A percentile compares a stretch with the other conserved stretches of the same genome.
Conservation (phyloP, 2,329 filamentous ascomycete species). For the Diaporthe sp. region DNA sequence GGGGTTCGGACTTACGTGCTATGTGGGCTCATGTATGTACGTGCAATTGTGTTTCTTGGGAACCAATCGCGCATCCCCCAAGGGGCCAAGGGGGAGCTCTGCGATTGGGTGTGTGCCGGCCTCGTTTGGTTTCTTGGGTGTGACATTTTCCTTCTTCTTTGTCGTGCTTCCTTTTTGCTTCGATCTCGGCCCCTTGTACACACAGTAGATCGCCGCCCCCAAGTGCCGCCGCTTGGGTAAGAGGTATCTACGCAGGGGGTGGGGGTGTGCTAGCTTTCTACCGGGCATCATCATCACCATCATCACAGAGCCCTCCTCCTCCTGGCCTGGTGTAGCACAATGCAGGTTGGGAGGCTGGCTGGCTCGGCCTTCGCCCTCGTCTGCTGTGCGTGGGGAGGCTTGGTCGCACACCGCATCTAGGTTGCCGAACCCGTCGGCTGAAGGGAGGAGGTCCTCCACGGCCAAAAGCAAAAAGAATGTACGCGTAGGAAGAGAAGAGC, state of each 20-base stretch:
- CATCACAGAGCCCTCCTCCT: background rate
- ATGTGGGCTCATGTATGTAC: constrained; percentile 1
- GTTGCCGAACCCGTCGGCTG: constrained; percentile 6
- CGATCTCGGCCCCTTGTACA: constrained; percentile 21
- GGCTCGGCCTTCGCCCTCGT: constrained; percentile 7
- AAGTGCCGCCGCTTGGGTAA: constrained; percentile 15
- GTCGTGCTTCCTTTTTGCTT: background rate
- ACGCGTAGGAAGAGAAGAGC: background rate
- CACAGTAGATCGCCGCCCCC: constrained; percentile 17
- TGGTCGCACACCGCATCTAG: constrained; percentile 14
- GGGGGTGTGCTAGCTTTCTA: background rate
- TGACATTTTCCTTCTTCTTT: background rate
- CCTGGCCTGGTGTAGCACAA: background rate
- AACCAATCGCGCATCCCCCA: constrained; percentile 19
- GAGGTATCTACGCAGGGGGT: background rate
- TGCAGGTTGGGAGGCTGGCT: background rate
- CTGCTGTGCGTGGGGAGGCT: constrained; percentile 1
- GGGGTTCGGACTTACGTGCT: background rate
- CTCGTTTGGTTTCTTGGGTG: background rate
- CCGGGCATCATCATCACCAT: background rate
- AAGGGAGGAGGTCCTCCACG: background rate
- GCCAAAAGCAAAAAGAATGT: constrained; percentile 12
- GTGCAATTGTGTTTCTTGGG: constrained; percentile 6
- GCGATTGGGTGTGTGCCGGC: constrained; percentile 37
- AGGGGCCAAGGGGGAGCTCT: background rate